A percentile compares a stretch with the other conserved stretches of the same genome.
Conservation (phyloP, 768 basidiomycete species). For the Hemileccinum rubropunctum region DNA sequence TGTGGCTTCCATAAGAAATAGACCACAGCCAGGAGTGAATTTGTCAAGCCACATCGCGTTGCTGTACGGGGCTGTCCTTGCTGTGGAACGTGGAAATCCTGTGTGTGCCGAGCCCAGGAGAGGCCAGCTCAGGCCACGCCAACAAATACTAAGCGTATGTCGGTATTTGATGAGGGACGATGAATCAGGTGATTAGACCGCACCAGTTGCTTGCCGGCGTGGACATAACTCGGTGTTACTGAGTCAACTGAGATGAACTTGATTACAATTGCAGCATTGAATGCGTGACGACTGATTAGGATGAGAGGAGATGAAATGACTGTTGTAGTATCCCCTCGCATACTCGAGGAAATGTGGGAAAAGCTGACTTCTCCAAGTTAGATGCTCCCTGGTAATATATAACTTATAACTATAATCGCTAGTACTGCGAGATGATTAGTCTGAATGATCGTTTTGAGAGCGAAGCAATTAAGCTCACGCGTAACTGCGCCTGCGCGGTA, state of each 20-base stretch:
- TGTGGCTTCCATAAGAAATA: too few species aligned
- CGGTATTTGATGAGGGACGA: not conserved
- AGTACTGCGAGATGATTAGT: slow-evolving; percentile 1
- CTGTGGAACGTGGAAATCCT: slow-evolving; percentile 11
- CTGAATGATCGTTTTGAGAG: not conserved
- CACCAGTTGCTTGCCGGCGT: too few species aligned
- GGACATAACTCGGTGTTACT: not conserved
- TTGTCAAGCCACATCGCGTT: not conserved
- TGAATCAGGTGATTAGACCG: not conserved
- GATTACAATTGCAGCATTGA: too few species aligned
- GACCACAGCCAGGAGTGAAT: not conserved
- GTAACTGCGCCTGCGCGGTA: not conserved
- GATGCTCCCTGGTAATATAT: not conserved
- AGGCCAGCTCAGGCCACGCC: not conserved
- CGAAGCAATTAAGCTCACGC: not conserved
- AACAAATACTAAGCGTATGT: not conserved
- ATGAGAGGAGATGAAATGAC: too few species aligned
- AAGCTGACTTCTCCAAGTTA: not conserved
- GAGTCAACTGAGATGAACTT: too few species aligned
- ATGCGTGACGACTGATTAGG: too few species aligned
- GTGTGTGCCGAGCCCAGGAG: slow-evolving; percentile 3
- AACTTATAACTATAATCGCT: not conserved
- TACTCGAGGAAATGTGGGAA: not conserved
- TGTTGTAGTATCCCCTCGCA: not conserved
- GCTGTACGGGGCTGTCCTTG: slow-evolving; percentile 23